Conservation (phyloP, 1,284 basidiomycete genomes). For the Rugosomyces carneus region DNA sequence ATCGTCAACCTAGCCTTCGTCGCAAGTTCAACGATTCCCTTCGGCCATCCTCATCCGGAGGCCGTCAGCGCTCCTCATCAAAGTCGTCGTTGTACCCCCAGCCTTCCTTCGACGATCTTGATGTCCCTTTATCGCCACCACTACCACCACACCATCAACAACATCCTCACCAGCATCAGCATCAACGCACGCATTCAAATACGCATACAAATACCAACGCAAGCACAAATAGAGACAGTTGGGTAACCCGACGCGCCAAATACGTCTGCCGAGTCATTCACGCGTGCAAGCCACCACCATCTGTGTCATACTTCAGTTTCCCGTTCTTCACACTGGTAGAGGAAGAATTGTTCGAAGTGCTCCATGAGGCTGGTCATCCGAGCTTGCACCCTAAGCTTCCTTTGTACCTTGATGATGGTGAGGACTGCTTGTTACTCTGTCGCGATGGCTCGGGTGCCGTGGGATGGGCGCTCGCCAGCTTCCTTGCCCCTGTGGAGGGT, state of each 20-base stretch:
- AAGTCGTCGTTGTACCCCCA: constrained; percentile 7
- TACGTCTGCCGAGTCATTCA: constrained; percentile 65
- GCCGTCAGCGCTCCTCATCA: constrained; percentile 14
- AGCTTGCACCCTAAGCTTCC: constrained; percentile 63
- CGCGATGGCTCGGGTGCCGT: constrained; percentile 46
- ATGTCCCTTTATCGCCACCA: constrained; percentile 17
- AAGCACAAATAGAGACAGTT: constrained; percentile 26
- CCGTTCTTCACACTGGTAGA: constrained; percentile 65
- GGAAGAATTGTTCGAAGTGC: constrained; percentile 57
- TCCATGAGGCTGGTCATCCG: constrained; percentile 73
- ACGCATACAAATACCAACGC: not conserved
- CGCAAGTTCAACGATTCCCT: constrained; percentile 42
- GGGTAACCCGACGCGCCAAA: constrained; percentile 41
- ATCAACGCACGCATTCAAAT: constrained; percentile 25
- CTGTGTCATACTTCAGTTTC: constrained; percentile 61
- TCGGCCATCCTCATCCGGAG: constrained; percentile 21
- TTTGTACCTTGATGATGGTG: constrained; percentile 71
- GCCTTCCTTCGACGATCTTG: constrained; percentile 14
- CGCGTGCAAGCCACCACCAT: constrained; percentile 53
- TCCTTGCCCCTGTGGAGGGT: constrained; percentile 52
- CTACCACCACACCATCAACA: constrained; percentile 13
- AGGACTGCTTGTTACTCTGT: constrained; percentile 68
- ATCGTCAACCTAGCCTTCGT: constrained; percentile 41
- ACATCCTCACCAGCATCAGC: constrained; percentile 17
- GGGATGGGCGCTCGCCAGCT: constrained; percentile 79